Conservation (phyloP, 306 rosid genomes). For the Vigna angularis region DNA sequence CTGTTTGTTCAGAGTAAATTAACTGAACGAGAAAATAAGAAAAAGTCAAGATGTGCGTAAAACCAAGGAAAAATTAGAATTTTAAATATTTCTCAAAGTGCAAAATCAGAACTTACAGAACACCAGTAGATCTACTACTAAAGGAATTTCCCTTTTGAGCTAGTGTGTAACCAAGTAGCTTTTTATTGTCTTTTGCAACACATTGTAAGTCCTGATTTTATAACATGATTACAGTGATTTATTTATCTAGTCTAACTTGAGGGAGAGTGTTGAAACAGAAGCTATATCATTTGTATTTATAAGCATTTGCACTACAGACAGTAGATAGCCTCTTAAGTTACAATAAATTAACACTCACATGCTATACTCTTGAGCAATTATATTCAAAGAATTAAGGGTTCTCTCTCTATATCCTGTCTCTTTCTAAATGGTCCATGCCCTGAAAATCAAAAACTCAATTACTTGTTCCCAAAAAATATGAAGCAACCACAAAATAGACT, state of each 20-base stretch:
- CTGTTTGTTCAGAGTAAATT: not conserved
- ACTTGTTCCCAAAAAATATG: conserved; percentile 7
- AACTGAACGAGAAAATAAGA: not conserved
- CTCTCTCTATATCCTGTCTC: conserved; percentile 20
- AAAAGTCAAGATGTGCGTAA: too few species aligned
- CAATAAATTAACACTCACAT: conserved; percentile 19
- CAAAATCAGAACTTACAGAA: too few species aligned
- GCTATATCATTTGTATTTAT: not conserved
- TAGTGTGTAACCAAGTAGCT: too few species aligned
- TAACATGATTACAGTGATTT: not conserved
- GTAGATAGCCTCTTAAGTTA: conserved; percentile 4
- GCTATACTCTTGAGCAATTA: conserved; percentile 9
- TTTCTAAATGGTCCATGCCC: not conserved
- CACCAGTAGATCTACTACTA: too few species aligned
- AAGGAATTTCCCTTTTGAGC: too few species aligned
- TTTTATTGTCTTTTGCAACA: not conserved
- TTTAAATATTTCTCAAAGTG: too few species aligned
- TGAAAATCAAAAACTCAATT: conserved; percentile 16
- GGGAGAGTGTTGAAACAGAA: not conserved
- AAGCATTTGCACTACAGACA: not conserved
- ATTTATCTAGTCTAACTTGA: not conserved
- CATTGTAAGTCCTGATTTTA: not conserved
- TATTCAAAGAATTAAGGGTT: conserved; percentile 22
- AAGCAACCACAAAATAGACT: not conserved
- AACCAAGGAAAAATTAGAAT: too few species aligned